Base-by-base conservation (phyloP, 2,329 filamentous ascomycete genomes). In the Zymoseptoria passerinii region DNA sequence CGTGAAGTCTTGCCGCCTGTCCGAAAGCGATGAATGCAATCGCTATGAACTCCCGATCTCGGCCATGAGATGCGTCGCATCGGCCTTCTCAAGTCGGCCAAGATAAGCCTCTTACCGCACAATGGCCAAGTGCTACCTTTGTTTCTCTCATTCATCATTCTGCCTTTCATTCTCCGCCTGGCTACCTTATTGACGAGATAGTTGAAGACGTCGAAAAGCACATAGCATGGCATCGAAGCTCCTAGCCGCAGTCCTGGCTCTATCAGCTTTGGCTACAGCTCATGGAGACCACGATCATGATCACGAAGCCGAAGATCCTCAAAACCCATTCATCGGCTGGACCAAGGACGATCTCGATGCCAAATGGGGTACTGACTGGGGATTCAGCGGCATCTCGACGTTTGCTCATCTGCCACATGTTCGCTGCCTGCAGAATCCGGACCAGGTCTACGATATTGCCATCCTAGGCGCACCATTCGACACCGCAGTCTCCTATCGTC, bases 401-500 rank as follows among this genome's bases (percentile, higher is more conserved):
- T 71, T 70, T 53, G 78, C 78, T 27, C 78, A 80, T 66, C 69
- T 80, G 7, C 76, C 75, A 13, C 76, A 80, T 64, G 72, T 71
- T 3, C 71, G 75, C 27, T 80, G 78, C 67, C 70, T 80, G 52
- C 78, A 75, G n/a, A 67, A 76, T 54, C 78, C 78, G 8, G 68
- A 70, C n/a, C 62, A 62, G 13, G 65, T 68, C 52, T 80, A 74
- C 60, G 78, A 80, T 58, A 78, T 80, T 56, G 78, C 72, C 8
- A 76, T 80, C 48, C 69, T 80, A 3, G 78, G 78, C 2, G 78
- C 75, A 3, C 78, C 78, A 0, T 80, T 80, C 61, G 78, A 80
- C 61, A 80, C 77, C 2, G 74, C 77, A 23, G 77, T 79, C 0
- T 74, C 72, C 54, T 80, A 80, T 59, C 65, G 75, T 27, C 75